Evolutionary conservation across 805 yeast species (phyloP).

Genomic region (Saccharomycopsis fermentans): DNA sequence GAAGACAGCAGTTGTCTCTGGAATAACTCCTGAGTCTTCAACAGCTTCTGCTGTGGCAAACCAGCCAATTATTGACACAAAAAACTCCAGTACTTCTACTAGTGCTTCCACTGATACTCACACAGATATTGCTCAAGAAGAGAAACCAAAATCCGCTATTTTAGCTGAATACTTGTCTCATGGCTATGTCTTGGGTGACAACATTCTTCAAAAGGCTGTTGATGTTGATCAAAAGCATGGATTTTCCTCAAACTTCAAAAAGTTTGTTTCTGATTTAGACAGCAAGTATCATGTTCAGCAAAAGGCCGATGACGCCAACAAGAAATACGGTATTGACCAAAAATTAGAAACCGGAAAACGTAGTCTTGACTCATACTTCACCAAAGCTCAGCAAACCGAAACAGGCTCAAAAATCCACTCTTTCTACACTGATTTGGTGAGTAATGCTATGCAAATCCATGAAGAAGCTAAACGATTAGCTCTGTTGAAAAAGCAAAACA

Average conservation of each 20-base stretch:
- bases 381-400: conserved; percentile 28
- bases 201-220: conserved; percentile 48
- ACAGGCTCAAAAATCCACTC: conserved; percentile 50
- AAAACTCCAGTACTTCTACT: conserved; percentile 17
- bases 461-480: conserved; percentile 66
- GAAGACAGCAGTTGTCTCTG: conserved; percentile 5
- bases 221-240: conserved; percentile 60
- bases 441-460: conserved; percentile 56
- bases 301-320: conserved; percentile 33
- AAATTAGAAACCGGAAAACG: conserved; percentile 32
- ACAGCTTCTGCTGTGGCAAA: conserved; percentile 18
- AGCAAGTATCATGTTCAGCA: conserved; percentile 50
- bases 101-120: not conserved
- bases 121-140: conserved; percentile 57
- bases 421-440: conserved; percentile 46
- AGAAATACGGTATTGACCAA: conserved; percentile 24
- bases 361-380: conserved; percentile 29
- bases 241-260: conserved; percentile 42
- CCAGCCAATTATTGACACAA: conserved; percentile 16
- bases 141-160: conserved; percentile 65
- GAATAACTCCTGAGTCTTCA: conserved; percentile 17
- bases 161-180: conserved; percentile 65
- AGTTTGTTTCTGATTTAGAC: conserved; percentile 47
- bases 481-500: conserved; percentile 32
- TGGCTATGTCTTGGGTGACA: conserved; percentile 63